Evolutionary conservation across 257 asterid species (phyloP), one percentile per base, ranked within the genome.

Genomic region (Ligustrum vulgare): DNA sequence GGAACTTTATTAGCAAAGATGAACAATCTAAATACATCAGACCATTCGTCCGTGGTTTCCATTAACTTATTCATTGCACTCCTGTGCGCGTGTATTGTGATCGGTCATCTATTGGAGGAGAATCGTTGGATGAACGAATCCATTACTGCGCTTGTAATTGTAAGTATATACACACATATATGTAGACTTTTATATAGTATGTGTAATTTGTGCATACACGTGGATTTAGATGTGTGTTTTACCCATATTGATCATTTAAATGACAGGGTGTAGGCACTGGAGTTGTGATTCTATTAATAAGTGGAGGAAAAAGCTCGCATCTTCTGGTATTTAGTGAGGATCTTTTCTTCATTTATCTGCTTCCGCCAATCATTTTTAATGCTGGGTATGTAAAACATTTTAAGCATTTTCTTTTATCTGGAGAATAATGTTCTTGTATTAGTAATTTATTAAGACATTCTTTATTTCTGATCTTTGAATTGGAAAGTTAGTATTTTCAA

Each of bases 331-430:
- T 89, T 86, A 84, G 91, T 23, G 94, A 89, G 81, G 92, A 86
- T 71, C 87, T 89, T 51, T 89, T 89, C 87, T 89, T 89, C 84
- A 85, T 87, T 64, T 89, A 89, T 85, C 77, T 89, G 78, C 89
- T 89, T 77, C 94, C 94, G 23, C 94, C 94, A 73, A 89, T 89
- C 83, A 89, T 89, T 79, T 89, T 89, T 68, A 87, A 89, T 78
- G 94, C 94, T 16, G 95, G 95, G 95, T 89, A 81, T 54, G 75
- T 63, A 43, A 22, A 74, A 58, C 23, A 70, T 67, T 62, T 73
- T 67, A 36, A 37, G 25, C 33, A 58, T 34, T 68, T 35, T 65
- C 39, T 75, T 23, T 47, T 6, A 54, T 79, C 49, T 18, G 69
- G 47, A 8, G 13, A 62, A 43, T 54, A 33, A 56, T 47, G 58